Evolutionary conservation across 495 filamentous ascomycete species (phyloP), one percentile per base, ranked within the genome.

Genomic region (Neurospora cerealis): DNA sequence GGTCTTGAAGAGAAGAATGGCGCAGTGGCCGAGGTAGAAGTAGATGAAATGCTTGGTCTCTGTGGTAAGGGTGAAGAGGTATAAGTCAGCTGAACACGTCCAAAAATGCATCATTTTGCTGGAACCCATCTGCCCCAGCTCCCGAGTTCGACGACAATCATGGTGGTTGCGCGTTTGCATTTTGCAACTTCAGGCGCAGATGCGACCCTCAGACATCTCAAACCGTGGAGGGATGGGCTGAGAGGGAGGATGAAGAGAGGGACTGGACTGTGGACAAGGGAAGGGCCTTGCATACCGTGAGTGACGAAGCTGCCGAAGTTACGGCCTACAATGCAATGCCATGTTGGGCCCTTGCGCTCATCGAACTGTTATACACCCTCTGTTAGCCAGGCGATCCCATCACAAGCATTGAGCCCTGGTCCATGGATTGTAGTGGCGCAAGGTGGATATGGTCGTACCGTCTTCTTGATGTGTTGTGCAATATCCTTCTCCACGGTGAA

Each of bases 31-130:
- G 74, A 98, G 93, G 85, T 98, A 98, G 88, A 99, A 99, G 87
- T 99, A 99, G 81, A 98, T 98, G 86, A 99, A 99, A 84, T 99
- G 96, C 84, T 97, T 97, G 48, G 96, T 98, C 82, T 99, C 95
- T 98, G 85, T 40, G 15, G 15, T 34, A 40, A 40, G 36, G 19
- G 2, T 24, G 8, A 11, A 9, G 28, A 7, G 36, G 62, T 66
- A 17, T 9, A 66, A 17, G 54, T 70, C 72, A 66, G 42, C 44
- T 3, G 15, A 60, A 15, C 5, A 60, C 1, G 11, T 60, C 48
- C 10, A 28, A 28, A 28, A 0, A 28, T 28, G 24, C 9, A 7
- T 21, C 42, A 24, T 11, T 54, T 13, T 6, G 21, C 21, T 54
- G 21, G 13, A 54, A 54, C 46, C 21, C 46, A 5, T 24, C 46